phyloP scores from a whole-genome alignment of 2,329 filamentous ascomycete genomes.

The Aspergillus pseudoglaucus region DNA sequence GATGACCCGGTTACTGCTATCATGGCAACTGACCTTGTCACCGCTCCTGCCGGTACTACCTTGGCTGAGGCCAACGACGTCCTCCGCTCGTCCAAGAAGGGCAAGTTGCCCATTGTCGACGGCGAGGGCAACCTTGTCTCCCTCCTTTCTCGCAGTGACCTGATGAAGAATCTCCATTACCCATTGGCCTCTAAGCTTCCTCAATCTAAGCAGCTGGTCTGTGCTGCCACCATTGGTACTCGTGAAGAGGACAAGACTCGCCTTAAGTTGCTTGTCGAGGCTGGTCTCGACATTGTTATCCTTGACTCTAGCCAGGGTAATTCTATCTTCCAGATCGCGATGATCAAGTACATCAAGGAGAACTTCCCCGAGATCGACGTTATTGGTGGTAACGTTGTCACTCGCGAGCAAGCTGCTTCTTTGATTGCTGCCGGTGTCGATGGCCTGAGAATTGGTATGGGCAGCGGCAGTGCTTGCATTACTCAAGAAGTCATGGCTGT shows the following conservation, averaged over 20 bases:
- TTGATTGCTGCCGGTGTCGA: conserved; percentile 92
- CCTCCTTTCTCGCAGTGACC: conserved; percentile 85
- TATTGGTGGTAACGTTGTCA: conserved; percentile 97
- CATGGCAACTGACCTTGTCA: conserved; percentile 94
- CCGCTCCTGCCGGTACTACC: conserved; percentile 73
- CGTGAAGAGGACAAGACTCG: conserved; percentile 86
- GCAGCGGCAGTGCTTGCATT: conserved; percentile 94
- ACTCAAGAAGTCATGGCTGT: conserved; percentile 99
- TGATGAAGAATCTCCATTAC: conserved; percentile 98
- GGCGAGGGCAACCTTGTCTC: conserved; percentile 77
- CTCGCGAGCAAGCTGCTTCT: conserved; percentile 85
- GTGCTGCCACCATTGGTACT: conserved; percentile 91
- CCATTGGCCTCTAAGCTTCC: conserved; percentile 93
- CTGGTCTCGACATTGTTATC: conserved; percentile 89
- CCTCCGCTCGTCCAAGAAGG: conserved; percentile 93
- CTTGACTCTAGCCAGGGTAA: conserved; percentile 97
- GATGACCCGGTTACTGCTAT: conserved; percentile 71
- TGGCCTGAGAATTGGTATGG: conserved; percentile 97
- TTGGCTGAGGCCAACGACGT: conserved; percentile 87
- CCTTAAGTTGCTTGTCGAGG: conserved; percentile 81
- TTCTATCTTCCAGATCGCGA: conserved; percentile 96
- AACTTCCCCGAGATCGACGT: conserved; percentile 83
- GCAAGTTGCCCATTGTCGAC: conserved; percentile 92
- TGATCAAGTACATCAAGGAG: conserved; percentile 93
- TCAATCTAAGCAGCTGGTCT: conserved; percentile 94